Evolutionary conservation across 2,329 filamentous ascomycete species (phyloP).

Genomic region (Colletotrichum scovillei): DNA sequence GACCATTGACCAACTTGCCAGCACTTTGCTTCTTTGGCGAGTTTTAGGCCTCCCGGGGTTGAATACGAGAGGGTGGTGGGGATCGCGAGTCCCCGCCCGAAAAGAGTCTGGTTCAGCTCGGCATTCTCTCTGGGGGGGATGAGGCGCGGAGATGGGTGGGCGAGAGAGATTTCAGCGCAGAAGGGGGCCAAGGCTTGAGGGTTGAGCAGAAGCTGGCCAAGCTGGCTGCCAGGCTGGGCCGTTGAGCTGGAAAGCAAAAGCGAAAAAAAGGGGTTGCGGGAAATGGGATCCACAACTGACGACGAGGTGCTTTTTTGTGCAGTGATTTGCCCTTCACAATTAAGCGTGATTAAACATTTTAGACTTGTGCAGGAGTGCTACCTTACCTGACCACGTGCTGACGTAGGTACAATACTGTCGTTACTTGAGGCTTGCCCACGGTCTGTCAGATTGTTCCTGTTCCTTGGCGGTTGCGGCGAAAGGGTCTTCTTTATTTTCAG

Average conservation of each 20-base stretch:
- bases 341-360: background rate
- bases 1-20: background rate
- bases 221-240: too few relatives aligned
- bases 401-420: too few relatives aligned
- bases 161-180: background rate
- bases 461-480: background rate
- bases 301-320: background rate
- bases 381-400: background rate
- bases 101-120: background rate
- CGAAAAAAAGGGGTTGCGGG: background rate
- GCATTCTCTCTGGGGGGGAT: background rate
- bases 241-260: background rate
- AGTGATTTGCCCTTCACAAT: background rate
- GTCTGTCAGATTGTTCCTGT: background rate
- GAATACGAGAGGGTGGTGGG: constrained; percentile 1
- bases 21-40: background rate
- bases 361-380: background rate
- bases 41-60: too few relatives aligned
- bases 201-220: background rate
- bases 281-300: background rate
- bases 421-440: background rate
- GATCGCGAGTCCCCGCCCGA: background rate
- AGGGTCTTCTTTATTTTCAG: background rate
- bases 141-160: background rate
- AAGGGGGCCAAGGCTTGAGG: background rate